These are phyloP conservation scores for Pseudocercospora vitis DNA, from an alignment of 2,329 filamentous ascomycete genomes.

Conservation along the genomic window DNA sequence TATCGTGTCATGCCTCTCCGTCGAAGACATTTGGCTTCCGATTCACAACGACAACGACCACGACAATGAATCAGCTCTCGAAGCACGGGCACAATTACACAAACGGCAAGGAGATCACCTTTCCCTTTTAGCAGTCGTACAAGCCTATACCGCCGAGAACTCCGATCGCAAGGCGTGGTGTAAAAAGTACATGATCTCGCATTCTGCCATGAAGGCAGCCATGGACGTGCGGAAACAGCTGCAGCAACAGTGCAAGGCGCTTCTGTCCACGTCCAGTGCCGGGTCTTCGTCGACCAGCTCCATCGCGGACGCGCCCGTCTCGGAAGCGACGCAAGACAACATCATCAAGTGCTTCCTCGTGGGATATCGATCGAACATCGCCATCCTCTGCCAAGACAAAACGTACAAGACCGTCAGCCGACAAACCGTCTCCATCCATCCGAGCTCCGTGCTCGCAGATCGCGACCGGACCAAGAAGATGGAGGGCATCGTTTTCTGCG, in stretches of 20 bases:
- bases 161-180: slow-evolving; percentile 62
- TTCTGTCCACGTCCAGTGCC: too few species aligned
- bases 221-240: slow-evolving; percentile 66
- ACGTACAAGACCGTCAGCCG: slow-evolving; percentile 54
- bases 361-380: slow-evolving; percentile 62
- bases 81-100: slow-evolving; percentile 56
- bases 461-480: slow-evolving; percentile 53
- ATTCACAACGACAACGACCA: slow-evolving; percentile 38
- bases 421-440: slow-evolving; percentile 63
- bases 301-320: not conserved
- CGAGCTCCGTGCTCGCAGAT: slow-evolving; percentile 54
- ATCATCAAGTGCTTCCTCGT: slow-evolving; percentile 60
- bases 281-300: not conserved
- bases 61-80: slow-evolving; percentile 59
- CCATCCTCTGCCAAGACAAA: slow-evolving; percentile 45
- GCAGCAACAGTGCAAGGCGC: slow-evolving; percentile 54
- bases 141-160: slow-evolving; percentile 58
- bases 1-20: slow-evolving; percentile 67
- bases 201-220: slow-evolving; percentile 64
- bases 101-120: slow-evolving; percentile 64
- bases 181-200: slow-evolving; percentile 58
- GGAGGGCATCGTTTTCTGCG: slow-evolving; percentile 64
- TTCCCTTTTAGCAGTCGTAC: slow-evolving; percentile 61
- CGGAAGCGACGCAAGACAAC: slow-evolving; percentile 33
- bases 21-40: slow-evolving; percentile 64